These are phyloP conservation scores for Garcileccinum viscosum DNA, from an alignment of 1,284 basidiomycete species.

Conservation along the genomic window DNA sequence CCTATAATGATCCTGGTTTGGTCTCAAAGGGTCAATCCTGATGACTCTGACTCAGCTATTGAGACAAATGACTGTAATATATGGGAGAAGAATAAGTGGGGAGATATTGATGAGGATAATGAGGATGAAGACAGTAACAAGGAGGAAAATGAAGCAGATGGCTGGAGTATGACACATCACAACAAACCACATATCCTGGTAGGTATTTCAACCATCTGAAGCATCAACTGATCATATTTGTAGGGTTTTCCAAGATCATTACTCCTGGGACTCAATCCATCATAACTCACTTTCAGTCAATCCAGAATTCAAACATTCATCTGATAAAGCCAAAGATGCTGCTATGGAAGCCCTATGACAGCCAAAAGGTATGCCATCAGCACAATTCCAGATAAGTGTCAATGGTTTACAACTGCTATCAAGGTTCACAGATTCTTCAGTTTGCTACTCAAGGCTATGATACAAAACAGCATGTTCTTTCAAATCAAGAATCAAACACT, in stretches of 20 bases:
- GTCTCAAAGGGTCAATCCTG: not conserved
- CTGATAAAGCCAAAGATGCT: not conserved
- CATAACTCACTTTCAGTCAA: not conserved
- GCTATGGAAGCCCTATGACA: not conserved
- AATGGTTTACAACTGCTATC: not conserved
- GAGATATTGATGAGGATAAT: not conserved
- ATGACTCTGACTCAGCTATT: not conserved
- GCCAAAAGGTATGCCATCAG: not conserved
- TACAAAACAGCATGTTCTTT: too few species aligned
- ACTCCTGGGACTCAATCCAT: not conserved
- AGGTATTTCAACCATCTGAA: not conserved
- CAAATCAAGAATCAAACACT: too few species aligned
- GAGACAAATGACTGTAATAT: not conserved
- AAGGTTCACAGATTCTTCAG: not conserved
- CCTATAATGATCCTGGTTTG: not conserved
- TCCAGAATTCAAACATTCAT: not conserved
- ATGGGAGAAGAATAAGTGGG: not conserved
- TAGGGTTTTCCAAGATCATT: not conserved
- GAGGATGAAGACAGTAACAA: not conserved
- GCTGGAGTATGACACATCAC: not conserved
- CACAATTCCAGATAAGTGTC: not conserved
- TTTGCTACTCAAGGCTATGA: not conserved
- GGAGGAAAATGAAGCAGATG: not conserved
- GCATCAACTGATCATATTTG: not conserved
- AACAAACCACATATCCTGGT: not conserved